Percentiles rank a stretch among this genome's conserved stretches.
phyloP scores from a whole-genome alignment of 179 eudicot genomes.

The Spergularia azorica region DNA sequence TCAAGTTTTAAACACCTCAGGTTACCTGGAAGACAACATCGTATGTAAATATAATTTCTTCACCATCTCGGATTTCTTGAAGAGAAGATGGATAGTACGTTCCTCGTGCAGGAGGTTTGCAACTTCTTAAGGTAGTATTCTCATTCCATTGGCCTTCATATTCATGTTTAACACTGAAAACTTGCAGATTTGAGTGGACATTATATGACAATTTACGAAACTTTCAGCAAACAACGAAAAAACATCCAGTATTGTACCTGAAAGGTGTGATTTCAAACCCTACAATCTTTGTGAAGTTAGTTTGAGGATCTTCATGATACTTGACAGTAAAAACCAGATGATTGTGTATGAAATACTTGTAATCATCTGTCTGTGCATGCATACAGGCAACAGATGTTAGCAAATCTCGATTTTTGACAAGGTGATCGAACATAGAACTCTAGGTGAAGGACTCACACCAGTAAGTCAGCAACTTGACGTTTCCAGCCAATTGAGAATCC shows the following conservation, averaged over 20 bases:
- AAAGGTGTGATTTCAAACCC: constrained; percentile 53
- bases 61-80: constrained; percentile 66
- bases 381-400: neutral
- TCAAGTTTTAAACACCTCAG: neutral
- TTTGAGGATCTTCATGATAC: constrained; percentile 37
- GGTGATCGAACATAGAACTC: neutral
- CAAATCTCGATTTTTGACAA: neutral
- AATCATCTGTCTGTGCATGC: constrained; percentile 39
- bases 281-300: constrained; percentile 41
- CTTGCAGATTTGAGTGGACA: neutral
- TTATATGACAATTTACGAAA: neutral
- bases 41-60: constrained; percentile 76
- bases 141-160: constrained; percentile 52
- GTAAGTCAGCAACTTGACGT: constrained; percentile 47
- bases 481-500: constrained; percentile 50
- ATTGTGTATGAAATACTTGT: constrained; percentile 41
- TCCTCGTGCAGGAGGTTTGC: constrained; percentile 37
- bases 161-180: constrained; percentile 43
- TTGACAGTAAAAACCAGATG: constrained; percentile 45
- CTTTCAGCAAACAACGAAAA: constrained; percentile 15
- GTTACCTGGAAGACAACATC: constrained; percentile 74
- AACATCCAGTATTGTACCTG: constrained; percentile 34
- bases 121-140: constrained; percentile 38
- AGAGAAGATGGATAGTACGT: neutral
- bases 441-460: constrained; percentile 42